Base-by-base conservation (phyloP, 208 protist genomes). In the Leishmania amazonensis region DNA sequence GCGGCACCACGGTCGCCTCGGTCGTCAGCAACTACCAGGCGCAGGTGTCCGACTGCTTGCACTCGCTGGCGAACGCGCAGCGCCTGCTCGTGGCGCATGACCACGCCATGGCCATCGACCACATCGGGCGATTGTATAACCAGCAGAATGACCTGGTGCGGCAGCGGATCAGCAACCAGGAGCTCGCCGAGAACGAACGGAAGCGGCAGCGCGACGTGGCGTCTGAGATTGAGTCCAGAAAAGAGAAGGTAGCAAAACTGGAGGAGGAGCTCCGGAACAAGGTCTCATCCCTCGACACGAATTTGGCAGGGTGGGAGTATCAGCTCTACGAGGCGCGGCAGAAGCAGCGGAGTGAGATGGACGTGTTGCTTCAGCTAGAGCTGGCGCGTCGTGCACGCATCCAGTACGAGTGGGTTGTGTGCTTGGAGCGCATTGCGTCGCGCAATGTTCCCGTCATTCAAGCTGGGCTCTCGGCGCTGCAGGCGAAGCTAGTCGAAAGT, bases 81-180 rank as follows among this genome's bases (percentile, higher is more conserved):
- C 88, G 94, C 21, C 88, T 95, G 68, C 90, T 97, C 42, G 85
- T 97, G 53, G 94, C 94, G 11, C 89, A 96, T 77, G 94, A 97
- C 54, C 92, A 95, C 81, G 88, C 90, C 31, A 81, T 90, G 71
- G 92, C 86, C 17, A 88, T 94, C 47, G 91, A 92, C 38, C 90
- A 88, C n/a, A 81, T 97, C 35, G 94, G 88, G 13, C 81, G 85
- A 8, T 80, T 93, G 9, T 91, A 96, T 70, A 89, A 90, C 49
- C 89, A 89, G 58, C 82, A 94, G 57, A 84, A 90, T 64, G 90
- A 94, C 54, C 0, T 88, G 15, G 74, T 78, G 62, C 86, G 83
- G 40, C 86, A 90, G 81, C 83, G 85, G 17, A 54, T 76, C 35
- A 80, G 90, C 47, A 84, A 85, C 60, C 70, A 88, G 51, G 86